Base-by-base conservation (phyloP, 371 early-diverging fungal species). In the Mortierella sp. region DNA sequence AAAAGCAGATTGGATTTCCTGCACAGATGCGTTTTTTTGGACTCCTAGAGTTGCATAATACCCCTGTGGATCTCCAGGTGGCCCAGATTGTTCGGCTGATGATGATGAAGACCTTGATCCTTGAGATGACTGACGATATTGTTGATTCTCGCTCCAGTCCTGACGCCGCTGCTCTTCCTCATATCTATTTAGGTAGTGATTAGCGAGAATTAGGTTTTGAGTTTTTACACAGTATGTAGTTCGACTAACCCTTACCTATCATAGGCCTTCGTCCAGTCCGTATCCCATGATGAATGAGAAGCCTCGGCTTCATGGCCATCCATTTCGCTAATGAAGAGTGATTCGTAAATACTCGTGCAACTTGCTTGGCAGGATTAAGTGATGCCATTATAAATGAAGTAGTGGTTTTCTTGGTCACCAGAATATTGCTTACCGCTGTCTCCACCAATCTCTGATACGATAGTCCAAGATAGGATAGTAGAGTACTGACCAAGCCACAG, bases 1-100 rank as follows among this genome's bases (percentile, higher is more conserved):
- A 72, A 91, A 91, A 20, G 90, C 90, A 24, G 87, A 86, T 65
- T 91, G 91, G 5, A 91, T 89, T 52, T 91, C 91, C 24, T 88
- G 84, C 6, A 84, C 86, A 8, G 84, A 86, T 2, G 90, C 89
- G 28, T 67, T 72, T 8, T 83, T 68, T 2, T 72, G 51, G 1
- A 91, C 80, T 22, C 89, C 89, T 5, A 91, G 67, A 0, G 77
- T 71, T 2, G 70, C 72, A 66, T 90, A 90, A 55, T 88, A 89
- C 3, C 88, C 90, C 59, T 85, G 79, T 5, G 87, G 85, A 70
- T 90, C 91, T 2, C 73, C 68, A 37, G 62, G 60, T 1, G 75
- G 63, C 0, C 72, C 75, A 35, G 72, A 43, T 4, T 57, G 14
- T 64, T 65, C 5, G 68, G 58, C 18, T 20, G 37, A 24, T 8